phyloP scores from a whole-genome alignment of 2,329 filamentous ascomycete genomes.

The Cladophialophora chaetospira region DNA sequence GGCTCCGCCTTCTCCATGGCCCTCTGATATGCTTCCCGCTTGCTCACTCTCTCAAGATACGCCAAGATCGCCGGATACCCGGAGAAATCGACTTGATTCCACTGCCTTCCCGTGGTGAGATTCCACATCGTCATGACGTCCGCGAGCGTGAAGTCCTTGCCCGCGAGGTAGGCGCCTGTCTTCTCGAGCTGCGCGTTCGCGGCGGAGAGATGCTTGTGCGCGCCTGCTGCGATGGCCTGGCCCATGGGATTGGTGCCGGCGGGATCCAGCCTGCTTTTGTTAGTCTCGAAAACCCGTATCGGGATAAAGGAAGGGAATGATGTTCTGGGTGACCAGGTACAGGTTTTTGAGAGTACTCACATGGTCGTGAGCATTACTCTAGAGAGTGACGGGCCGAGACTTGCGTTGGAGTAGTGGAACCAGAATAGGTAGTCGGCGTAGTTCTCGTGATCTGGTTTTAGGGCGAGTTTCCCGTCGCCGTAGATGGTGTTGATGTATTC shows the following conservation, averaged over 20 bases:
- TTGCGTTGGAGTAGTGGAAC: conserved; percentile 61
- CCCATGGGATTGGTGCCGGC: conserved; percentile 36
- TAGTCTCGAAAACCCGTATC: too few species aligned
- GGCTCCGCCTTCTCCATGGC: conserved; percentile 56
- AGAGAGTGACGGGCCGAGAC: conserved; percentile 45
- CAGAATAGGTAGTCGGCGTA: conserved; percentile 67
- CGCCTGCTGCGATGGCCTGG: conserved; percentile 38
- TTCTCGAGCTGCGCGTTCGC: conserved; percentile 53
- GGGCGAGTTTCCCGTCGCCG: conserved; percentile 52
- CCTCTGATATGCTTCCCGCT: conserved; percentile 50
- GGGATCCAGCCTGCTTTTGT: too few species aligned
- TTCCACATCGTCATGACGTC: conserved; percentile 66
- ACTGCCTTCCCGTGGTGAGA: conserved; percentile 63
- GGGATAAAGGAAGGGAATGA: too few species aligned
- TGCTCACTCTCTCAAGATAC: conserved; percentile 50
- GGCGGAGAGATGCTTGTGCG: conserved; percentile 45
- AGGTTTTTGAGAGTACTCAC: too few species aligned
- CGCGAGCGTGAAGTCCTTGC: conserved; percentile 63
- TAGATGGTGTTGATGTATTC: conserved; percentile 64
- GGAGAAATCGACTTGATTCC: conserved; percentile 47
- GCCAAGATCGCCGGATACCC: conserved; percentile 48
- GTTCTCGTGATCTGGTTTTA: conserved; percentile 48
- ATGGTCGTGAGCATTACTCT: conserved; percentile 43
- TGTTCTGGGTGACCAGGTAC: too few species aligned
- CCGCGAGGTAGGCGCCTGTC: conserved; percentile 58